Base-by-base conservation (phyloP, 2,329 filamentous ascomycete species). In the Alternaria viburni region DNA sequence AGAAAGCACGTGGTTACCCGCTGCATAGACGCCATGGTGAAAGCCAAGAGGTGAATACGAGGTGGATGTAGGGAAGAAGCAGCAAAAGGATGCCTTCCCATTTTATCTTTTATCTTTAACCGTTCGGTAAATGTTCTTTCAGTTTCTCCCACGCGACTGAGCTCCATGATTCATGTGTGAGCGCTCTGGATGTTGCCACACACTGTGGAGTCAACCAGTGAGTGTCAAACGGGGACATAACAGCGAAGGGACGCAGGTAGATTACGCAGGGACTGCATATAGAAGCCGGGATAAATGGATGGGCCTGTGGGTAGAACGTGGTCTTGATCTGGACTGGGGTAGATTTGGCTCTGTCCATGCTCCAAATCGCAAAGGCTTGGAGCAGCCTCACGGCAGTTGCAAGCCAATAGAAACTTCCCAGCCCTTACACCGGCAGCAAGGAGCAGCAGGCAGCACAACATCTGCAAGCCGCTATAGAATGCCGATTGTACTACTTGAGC, bases 61-160 rank as follows among this genome's bases (percentile, higher is more conserved):
- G 15, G 11, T 2, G n/a, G 28, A 43, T 5, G 23, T 21, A 54
- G 9, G 12, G 3, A 3, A 17, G 12, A 21, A 10, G 28, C 32
- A 43, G 4, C 43, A 30, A 25, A 32, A 11, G 23, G 25, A 21
- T 15, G 25, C n/a, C 32, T 56, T 17, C 13, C 12, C 17, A 8
- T 19, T 50, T 56, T 60, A 56, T 56, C 12, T 54, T 17, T 6
- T 13, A 19, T 19, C 19, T 50, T 56, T 50, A 61, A n/a, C 51
- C 45, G 51, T 25, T 21, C 58, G 32, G 32, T 15, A 25, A 44
- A 4, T 9, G 17, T n/a, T 17, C 43, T 32, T 26, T 26, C 12
- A 36, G 7, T 12, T 15, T 52, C 17, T 52, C 49, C n/a, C 11
- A 4, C 8, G 10, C 4, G 32, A 13, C 17, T 15, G 15, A 52